These are phyloP conservation scores for Trametes gibbosa DNA, from an alignment of 768 basidiomycete species.

Conservation along the genomic window DNA sequence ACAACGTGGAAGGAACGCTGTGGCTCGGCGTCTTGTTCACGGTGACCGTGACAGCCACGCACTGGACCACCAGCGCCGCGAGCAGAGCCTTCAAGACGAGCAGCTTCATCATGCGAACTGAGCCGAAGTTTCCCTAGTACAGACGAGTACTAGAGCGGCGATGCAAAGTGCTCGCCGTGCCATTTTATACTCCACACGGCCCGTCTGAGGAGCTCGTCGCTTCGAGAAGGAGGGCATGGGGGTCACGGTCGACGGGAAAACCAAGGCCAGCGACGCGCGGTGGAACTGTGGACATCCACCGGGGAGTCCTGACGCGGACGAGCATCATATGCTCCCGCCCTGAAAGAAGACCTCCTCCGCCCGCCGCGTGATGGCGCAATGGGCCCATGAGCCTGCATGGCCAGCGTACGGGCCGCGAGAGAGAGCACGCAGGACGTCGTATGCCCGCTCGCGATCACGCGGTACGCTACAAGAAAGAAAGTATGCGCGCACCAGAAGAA, in stretches of 20 bases:
- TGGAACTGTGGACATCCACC: background rate
- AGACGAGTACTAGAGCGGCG: background rate
- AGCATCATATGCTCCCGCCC: slow-evolving; percentile 10
- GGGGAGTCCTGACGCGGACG: background rate
- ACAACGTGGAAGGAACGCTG: slow-evolving; percentile 20
- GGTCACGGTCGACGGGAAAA: background rate
- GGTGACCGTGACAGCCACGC: slow-evolving; percentile 16
- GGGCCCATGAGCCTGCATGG: background rate
- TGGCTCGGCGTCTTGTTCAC: slow-evolving; percentile 20
- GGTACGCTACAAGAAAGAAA: background rate
- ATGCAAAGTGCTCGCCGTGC: background rate
- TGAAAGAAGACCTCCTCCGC: background rate
- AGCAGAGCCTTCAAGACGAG: background rate
- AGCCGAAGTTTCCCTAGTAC: background rate
- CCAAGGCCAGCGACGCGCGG: background rate
- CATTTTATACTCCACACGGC: slow-evolving; percentile 1
- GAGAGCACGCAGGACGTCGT: background rate
- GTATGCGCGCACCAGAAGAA: background rate
- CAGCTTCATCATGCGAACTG: slow-evolving; percentile 1
- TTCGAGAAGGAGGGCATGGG: background rate
- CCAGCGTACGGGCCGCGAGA: background rate
- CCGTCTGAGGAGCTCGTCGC: background rate
- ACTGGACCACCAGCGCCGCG: background rate
- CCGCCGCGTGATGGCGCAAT: slow-evolving; percentile 2
- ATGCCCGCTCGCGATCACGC: background rate